Evolutionary conservation across 176 grass and related monocot genomes (phyloP).

Genomic region (Hordeum vulgare): MorexV3_pseudomolecules_assembly NC_058522.1:125675737-125676236

Average conservation of each 20-base stretch:
- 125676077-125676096: background rate
- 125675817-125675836: slow-evolving; percentile 51
- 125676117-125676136: background rate
- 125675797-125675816: slow-evolving; percentile 70
- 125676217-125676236: background rate
- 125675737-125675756: slow-evolving; percentile 50
- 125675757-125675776: slow-evolving; percentile 63
- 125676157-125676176: background rate
- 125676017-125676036: background rate
- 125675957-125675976: background rate
- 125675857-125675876: too few relatives aligned
- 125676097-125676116: background rate
- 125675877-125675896: background rate
- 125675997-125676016: background rate
- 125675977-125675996: background rate
- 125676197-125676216: background rate
- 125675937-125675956: background rate
- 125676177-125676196: background rate
- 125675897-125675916: background rate
- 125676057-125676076: slow-evolving; percentile 25
- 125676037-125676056: background rate
- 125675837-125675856: slow-evolving; percentile 49
- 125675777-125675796: slow-evolving; percentile 78
- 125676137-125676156: background rate
- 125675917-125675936: background rate